phyloP scores from a whole-genome alignment of 768 basidiomycete genomes.

The Xerocomus brunneocitrinus region DNA sequence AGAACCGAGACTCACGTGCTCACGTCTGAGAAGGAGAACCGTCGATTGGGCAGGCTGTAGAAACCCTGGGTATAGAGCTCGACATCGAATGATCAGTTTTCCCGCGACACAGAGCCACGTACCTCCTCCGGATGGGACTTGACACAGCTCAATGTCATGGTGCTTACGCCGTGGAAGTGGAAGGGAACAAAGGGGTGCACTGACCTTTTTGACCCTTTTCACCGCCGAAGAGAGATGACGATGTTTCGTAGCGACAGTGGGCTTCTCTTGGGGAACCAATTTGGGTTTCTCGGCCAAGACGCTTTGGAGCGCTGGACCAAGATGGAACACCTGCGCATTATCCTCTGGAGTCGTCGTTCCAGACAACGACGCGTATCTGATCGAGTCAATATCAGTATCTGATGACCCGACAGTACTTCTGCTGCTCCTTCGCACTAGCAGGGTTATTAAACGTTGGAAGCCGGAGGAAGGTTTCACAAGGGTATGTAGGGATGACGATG shows the following conservation, averaged over 20 bases:
- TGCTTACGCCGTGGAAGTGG: not conserved
- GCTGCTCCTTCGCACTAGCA: constrained; percentile 4
- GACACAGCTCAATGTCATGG: constrained; percentile 2
- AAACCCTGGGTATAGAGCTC: constrained; percentile 13
- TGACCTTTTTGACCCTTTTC: constrained; percentile 25
- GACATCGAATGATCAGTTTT: not conserved
- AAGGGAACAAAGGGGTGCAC: not conserved
- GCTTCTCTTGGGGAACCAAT: constrained; percentile 1
- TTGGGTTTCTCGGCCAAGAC: constrained; percentile 6
- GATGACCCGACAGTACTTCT: constrained; percentile 14
- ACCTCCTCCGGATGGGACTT: constrained; percentile 26
- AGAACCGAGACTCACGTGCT: constrained; percentile 13
- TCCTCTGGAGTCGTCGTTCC: constrained; percentile 32
- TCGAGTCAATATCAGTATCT: constrained; percentile 22
- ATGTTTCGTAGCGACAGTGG: constrained; percentile 7
- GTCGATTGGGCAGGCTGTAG: constrained; percentile 28
- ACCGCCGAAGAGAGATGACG: constrained; percentile 16
- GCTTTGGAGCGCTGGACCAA: constrained; percentile 9
- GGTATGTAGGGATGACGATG: constrained; percentile 13
- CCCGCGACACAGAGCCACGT: not conserved
- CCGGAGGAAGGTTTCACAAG: constrained; percentile 2
- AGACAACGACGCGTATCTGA: constrained; percentile 24
- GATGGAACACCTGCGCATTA: constrained; percentile 20
- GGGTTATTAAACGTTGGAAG: too few species aligned
- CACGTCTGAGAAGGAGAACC: constrained; percentile 26